Evolutionary conservation across 2,329 filamentous ascomycete species (phyloP), one percentile per base, ranked within the genome.

Genomic region (Claviceps africana): DNA sequence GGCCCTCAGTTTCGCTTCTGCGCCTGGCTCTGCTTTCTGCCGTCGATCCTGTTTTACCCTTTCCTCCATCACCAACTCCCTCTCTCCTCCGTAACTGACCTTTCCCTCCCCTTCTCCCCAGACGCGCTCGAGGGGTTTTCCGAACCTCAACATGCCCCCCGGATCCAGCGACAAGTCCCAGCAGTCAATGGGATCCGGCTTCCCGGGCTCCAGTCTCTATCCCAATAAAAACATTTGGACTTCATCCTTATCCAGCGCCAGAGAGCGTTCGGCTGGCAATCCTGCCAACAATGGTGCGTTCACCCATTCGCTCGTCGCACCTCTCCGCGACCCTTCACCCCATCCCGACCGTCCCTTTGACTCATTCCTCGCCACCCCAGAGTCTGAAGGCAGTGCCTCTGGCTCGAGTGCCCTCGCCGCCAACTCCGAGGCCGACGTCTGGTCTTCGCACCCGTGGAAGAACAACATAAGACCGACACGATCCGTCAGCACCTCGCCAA

Each of bases 351-450:
- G 4, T 1, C 17, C 8, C 10, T 19, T 40, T 40, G 7, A 11
- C 57, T 15, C 48, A 30, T 35, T 44, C 19, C 25, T 25, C 53
- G 28, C 19, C 48, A 33, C 13, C 7, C 7, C 39, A 65, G 65
- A 65, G 19, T 51, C 61, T 52, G 61, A 67, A 51, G 61, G 62
- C 30, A 58, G 61, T 51, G 79, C 83, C 61, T 82, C 80, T 3
- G 85, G 85, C 48, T 87, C 85, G 6, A 76, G 81, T 55, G 85
- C 83, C 54, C 72, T 89, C 40, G 74, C 86, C 54, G 75, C 79
- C 45, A 79, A 81, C 43, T 86, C 85, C 10, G 83, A 88, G 61
- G 78, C 79, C 19, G 83, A 86, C 58, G 71, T 74, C 47, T 86
- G 83, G 81, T 44, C 37, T 54, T 68, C 72, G 56, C 69, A 74